Percentiles rank a stretch among this genome's conserved stretches.
Conservation (phyloP, 106 monocot species). For the Chionographis japonica region DNA sequence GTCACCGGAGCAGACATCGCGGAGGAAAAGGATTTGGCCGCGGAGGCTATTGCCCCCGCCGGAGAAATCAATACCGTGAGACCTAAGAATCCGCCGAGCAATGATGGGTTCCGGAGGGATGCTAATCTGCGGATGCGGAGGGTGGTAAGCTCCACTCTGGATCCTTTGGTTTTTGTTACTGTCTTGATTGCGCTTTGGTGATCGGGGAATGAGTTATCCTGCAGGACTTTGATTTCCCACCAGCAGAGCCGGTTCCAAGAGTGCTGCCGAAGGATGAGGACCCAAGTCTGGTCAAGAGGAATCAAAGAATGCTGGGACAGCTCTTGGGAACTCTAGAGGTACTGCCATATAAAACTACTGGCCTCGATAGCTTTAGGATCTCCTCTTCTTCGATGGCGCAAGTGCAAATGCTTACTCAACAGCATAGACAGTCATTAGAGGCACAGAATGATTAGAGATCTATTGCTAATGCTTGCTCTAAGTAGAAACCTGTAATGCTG, state of each 20-base stretch:
- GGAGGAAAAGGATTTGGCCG: conserved; percentile 19
- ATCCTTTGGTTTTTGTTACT: background rate
- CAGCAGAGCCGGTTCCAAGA: conserved; percentile 59
- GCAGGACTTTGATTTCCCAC: conserved; percentile 68
- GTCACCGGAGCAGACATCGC: conserved; percentile 3
- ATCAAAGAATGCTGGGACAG: conserved; percentile 91
- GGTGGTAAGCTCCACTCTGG: conserved; percentile 29
- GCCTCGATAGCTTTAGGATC: background rate
- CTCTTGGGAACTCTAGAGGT: conserved; percentile 95
- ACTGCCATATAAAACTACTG: conserved; percentile 4
- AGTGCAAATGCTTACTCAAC: background rate
- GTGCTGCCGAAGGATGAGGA: conserved; percentile 74
- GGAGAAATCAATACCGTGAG: conserved; percentile 23
- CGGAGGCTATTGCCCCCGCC: conserved; percentile 1
- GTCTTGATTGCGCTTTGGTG: background rate
- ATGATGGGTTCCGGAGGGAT: conserved; percentile 50
- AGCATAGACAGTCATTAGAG: too few species aligned
- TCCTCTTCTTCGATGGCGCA: background rate
- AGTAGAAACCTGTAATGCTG: too few species aligned
- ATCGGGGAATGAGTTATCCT: conserved; percentile 4
- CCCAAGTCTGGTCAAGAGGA: conserved; percentile 80
- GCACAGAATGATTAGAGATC: too few species aligned
- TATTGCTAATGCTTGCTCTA: too few species aligned
- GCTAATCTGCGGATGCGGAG: conserved; percentile 30
- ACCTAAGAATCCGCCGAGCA: conserved; percentile 14